Conservation (phyloP, 1,284 basidiomycete species). For the Athelia sp. region DNA sequence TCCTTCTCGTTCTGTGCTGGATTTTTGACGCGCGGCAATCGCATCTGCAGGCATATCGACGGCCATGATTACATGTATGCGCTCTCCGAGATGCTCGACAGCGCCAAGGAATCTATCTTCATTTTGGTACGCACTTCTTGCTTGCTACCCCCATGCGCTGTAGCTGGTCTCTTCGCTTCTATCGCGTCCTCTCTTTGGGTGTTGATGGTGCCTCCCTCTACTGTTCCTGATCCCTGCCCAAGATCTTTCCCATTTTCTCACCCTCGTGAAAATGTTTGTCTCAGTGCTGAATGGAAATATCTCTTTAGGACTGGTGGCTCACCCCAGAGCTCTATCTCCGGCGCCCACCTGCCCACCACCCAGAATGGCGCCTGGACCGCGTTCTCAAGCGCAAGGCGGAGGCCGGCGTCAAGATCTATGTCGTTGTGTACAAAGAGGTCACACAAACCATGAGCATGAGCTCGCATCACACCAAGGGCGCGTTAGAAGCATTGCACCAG, state of each 20-base stretch:
- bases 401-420: conserved; percentile 85
- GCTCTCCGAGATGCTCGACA: conserved; percentile 82
- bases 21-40: background rate
- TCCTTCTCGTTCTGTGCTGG: conserved; percentile 1
- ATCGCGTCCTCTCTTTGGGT: no score
- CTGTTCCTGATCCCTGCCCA: background rate
- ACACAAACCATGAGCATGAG: conserved; percentile 87
- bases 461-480: conserved; percentile 82
- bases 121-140: conserved; percentile 46
- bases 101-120: conserved; percentile 72
- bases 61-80: conserved; percentile 96
- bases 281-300: no score
- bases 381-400: conserved; percentile 84
- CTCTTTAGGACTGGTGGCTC: conserved; percentile 80
- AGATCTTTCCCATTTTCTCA: no score
- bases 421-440: conserved; percentile 90
- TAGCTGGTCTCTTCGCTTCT: no score
- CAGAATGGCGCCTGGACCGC: conserved; percentile 84
- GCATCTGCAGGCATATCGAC: conserved; percentile 79
- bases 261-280: no score
- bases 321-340: conserved; percentile 90
- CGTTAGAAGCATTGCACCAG: conserved; percentile 76
- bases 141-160: no score
- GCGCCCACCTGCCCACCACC: conserved; percentile 78
- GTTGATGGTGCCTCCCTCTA: no score